Base-by-base conservation (phyloP, 495 filamentous ascomycete species). In the Hypoxylon perforatum region DNA sequence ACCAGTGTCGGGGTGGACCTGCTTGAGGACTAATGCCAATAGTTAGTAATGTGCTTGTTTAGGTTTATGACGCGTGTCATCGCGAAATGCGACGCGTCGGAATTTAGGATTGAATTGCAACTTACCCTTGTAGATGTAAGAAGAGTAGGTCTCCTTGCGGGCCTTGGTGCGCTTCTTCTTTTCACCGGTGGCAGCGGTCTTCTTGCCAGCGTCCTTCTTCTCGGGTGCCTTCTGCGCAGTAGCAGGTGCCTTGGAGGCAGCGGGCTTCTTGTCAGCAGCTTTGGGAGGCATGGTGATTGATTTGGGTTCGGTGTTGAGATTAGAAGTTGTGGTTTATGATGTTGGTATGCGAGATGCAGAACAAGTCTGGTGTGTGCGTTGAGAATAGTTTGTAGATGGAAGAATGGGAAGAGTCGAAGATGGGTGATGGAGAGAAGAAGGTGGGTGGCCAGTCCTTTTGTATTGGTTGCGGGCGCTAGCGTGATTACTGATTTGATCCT, bases 131-230 rank as follows among this genome's bases (percentile, higher is more conserved):
- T 99, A 99, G 86, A 99, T 99, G 90, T 99, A 99, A 42, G 91
- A 95, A 70, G 92, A 96, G 85, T 99, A 99, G 54, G 95, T 99
- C 88, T 99, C 95, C 91, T 97, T 97, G 82, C 95, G 90, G 72
- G 95, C 91, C 94, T 99, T 99, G 87, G 92, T 96, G 73, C 96
- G 92, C 93, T 99, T 99, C 92, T 98, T 99, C 93, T 99, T 98
- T 62, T 98, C 95, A 63, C 94, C 95, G 76, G 92, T 84, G 38
- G 93, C 87, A 36, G 95, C 92, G 41, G 95, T 97, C 90, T 97
- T 99, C 92, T 99, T 99, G 85, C 94, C 94, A 65, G 94, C 96
- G 80, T 97, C 94, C 90, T 98, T 97, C 91, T 98, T 97, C 89
- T 97, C 94, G 76, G 92, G 90, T 35, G 81, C 81, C 79, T 84